phyloP scores from a whole-genome alignment of 176 grass and related monocot species.

The Echinochloa phyllopogon region DNA sequence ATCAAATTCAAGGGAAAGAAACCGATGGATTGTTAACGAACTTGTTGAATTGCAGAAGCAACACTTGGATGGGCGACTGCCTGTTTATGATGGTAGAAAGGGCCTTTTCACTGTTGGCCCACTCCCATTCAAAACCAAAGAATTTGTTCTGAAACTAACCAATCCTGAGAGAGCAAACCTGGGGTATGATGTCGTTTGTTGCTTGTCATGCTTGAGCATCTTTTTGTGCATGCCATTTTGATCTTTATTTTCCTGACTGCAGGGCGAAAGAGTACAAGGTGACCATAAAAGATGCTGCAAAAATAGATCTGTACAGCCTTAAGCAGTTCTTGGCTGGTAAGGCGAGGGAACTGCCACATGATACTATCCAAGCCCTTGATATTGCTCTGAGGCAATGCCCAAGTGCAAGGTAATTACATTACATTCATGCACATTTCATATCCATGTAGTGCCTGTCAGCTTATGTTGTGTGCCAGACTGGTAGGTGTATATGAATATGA shows the following conservation, averaged over 20 bases:
- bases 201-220: background rate
- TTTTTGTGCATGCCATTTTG: background rate
- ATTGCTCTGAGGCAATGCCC: slow-evolving; percentile 67
- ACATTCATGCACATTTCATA: background rate
- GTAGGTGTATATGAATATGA: background rate
- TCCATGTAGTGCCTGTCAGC: background rate
- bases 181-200: slow-evolving; percentile 36
- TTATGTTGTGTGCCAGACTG: background rate
- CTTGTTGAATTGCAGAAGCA: slow-evolving; percentile 40
- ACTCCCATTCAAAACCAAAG: slow-evolving; percentile 48
- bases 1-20: slow-evolving; percentile 21
- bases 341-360: slow-evolving; percentile 59
- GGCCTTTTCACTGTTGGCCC: slow-evolving; percentile 61
- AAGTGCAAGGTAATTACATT: slow-evolving; percentile 7
- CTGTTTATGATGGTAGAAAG: slow-evolving; percentile 64
- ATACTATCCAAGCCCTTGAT: slow-evolving; percentile 73
- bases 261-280: slow-evolving; percentile 54
- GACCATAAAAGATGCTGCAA: slow-evolving; percentile 54
- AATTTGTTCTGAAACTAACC: slow-evolving; percentile 52
- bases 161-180: slow-evolving; percentile 11
- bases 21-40: slow-evolving; percentile 50
- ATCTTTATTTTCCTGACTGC: background rate
- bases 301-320: slow-evolving; percentile 49
- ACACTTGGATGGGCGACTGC: slow-evolving; percentile 37
- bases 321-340: slow-evolving; percentile 46